Base-by-base conservation (phyloP, 1,284 basidiomycete genomes). In the Schizophyllum commune region DNA sequence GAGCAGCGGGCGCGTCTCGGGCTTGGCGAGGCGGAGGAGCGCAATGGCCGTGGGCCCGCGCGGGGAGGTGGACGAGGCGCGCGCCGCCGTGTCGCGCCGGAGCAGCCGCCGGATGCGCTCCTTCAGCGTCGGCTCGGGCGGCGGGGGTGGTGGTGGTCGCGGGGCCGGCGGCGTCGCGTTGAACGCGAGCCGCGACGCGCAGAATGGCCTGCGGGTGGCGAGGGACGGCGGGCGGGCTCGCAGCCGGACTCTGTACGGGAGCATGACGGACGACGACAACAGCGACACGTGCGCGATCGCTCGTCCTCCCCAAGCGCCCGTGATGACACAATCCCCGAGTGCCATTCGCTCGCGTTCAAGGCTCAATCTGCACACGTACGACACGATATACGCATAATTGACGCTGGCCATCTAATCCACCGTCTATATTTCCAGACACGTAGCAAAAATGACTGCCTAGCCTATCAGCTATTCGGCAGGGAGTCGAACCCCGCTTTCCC, bases 1-100 rank as follows among this genome's bases (percentile, higher is more conserved):
- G 0, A 80, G 67, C 4, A 96, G 78, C 1, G 88, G 85, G 66
- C 84, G 89, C 66, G 77, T 79, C 74, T 96, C 94, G 0, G 92
- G 89, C 65, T 78, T 84, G 0, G 93, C 92, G 27, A 97, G 83
- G 1, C 39, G 39, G 39, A 47, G 13, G 39, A 47, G 39, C 9
- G 39, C 39, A 17, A 47, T 17, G 39, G 39, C 39, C 13, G 39
- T 47, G 39, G 39, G 39, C 17, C 39, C 39, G 39, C 39, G 39
- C 2, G 39, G 39, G 39, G 39, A 27, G 27, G 27, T 27, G 27
- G 27, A 5, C 27, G 27, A 27, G 27, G 27, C 27, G 27, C 27
- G 13, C 39, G 17, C 39, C 17, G 9, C 17, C 39, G 9, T 47
- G 39, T 9, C 39, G 39, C 39, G 39, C 13, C 39, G 39, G 39